phyloP scores from a whole-genome alignment of 495 filamentous ascomycete genomes.

The Aeminium ludgeri region DNA sequence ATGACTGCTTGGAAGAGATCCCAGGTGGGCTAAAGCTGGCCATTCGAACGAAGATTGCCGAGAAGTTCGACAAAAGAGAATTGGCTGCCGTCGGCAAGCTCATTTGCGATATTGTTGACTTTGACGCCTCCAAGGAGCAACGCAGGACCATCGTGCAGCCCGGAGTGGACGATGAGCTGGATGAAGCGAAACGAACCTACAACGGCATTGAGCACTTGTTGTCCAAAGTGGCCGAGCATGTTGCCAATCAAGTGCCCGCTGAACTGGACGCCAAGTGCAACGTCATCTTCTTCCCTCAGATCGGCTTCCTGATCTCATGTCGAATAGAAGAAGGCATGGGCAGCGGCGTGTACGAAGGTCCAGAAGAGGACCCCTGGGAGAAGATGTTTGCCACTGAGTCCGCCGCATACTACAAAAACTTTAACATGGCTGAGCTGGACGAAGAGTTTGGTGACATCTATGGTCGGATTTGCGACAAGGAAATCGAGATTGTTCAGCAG shows the following conservation, averaged over 20 bases:
- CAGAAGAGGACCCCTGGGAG: conserved; percentile 49
- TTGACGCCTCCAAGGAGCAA: conserved; percentile 58
- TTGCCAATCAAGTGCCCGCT: conserved; percentile 46
- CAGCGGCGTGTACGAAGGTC: conserved; percentile 47
- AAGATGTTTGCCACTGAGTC: conserved; percentile 58
- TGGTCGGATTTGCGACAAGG: conserved; percentile 66
- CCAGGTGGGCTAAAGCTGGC: conserved; percentile 35
- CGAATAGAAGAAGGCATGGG: conserved; percentile 44
- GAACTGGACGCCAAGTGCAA: conserved; percentile 47
- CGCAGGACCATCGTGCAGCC: conserved; percentile 55
- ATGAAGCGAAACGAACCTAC: conserved; percentile 59
- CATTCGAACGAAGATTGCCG: conserved; percentile 38
- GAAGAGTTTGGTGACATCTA: conserved; percentile 71
- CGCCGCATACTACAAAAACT: conserved; percentile 74
- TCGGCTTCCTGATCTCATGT: conserved; percentile 77
- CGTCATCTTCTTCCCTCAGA: conserved; percentile 74
- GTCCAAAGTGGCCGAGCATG: conserved; percentile 41
- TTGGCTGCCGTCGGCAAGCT: conserved; percentile 49
- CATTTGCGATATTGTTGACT: conserved; percentile 65
- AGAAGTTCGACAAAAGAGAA: conserved; percentile 26
- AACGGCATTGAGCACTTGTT: conserved; percentile 61
- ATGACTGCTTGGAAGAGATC: conserved; percentile 46
- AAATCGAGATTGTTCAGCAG: conserved; percentile 76
- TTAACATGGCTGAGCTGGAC: conserved; percentile 70
- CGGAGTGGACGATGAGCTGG: conserved; percentile 60